Evolutionary conservation across 2,329 filamentous ascomycete genomes (phyloP).

Genomic region (Aspergillus arachidicola): DNA sequence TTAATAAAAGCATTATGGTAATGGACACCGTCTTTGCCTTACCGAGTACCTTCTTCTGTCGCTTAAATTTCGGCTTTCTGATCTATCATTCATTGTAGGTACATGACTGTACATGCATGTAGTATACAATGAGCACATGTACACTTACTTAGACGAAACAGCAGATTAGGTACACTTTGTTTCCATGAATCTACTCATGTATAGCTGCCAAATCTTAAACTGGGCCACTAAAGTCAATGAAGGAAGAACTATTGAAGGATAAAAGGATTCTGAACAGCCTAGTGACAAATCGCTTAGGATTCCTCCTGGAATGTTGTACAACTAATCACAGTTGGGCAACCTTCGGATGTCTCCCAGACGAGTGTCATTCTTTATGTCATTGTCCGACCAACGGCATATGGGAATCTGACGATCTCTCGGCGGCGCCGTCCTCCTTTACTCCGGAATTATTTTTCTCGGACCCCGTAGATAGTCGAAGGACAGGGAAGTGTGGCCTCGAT

Average conservation of each 20-base stretch:
- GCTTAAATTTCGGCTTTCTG: not conserved
- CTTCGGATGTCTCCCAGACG: not conserved
- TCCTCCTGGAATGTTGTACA: constrained; percentile 5
- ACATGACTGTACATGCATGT: constrained; percentile 1
- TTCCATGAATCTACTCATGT: not conserved
- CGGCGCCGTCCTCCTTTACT: not conserved
- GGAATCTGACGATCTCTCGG: constrained; percentile 1
- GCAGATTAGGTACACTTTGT: not conserved
- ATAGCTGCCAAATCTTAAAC: not conserved
- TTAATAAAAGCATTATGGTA: not conserved
- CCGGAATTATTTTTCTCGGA: not conserved
- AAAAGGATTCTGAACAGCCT: not conserved
- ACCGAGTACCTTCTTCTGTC: not conserved
- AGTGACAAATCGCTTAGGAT: constrained; percentile 4
- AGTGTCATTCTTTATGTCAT: constrained; percentile 1
- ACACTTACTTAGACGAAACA: not conserved
- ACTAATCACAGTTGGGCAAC: constrained; percentile 4
- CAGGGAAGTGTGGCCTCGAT: not conserved
- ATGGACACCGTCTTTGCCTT: not conserved
- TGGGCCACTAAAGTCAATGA: not conserved
- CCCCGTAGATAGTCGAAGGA: not conserved
- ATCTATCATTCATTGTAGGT: constrained; percentile 5
- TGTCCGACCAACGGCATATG: not conserved
- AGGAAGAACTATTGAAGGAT: not conserved
- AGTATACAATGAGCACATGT: not conserved